Percentiles rank a stretch among this genome's conserved stretches.
These are phyloP conservation scores for Penicillium nucicola DNA, from an alignment of 495 filamentous ascomycete genomes.

Conservation along the genomic window DNA sequence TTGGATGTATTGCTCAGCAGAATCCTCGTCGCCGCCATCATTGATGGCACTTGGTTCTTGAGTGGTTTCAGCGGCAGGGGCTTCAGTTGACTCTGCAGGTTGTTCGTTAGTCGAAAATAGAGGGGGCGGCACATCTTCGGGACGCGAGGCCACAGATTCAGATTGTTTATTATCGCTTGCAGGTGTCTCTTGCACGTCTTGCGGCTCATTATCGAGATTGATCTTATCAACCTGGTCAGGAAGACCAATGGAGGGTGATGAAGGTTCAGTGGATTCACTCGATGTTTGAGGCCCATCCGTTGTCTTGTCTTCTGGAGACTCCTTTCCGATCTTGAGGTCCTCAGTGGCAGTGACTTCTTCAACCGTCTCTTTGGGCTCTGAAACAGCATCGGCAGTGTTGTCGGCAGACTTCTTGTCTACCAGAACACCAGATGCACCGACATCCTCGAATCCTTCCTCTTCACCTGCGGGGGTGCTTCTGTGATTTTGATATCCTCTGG, in stretches of 20 bases:
- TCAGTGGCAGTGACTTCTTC: not conserved
- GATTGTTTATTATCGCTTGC: conserved; percentile 10
- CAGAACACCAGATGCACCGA: conserved; percentile 65
- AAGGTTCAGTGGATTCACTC: conserved; percentile 23
- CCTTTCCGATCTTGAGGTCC: conserved; percentile 16
- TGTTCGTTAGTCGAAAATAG: conserved; percentile 49
- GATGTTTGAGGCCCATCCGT: conserved; percentile 5
- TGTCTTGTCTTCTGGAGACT: conserved; percentile 15
- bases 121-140: conserved; percentile 67
- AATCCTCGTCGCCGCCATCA: conserved; percentile 32
- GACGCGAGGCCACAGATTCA: conserved; percentile 45
- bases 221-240: conserved; percentile 50
- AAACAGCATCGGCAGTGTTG: conserved; percentile 16
- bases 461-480: conserved; percentile 74
- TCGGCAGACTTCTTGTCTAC: conserved; percentile 59
- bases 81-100: conserved; percentile 9
- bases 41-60: conserved; percentile 20
- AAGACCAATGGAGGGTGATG: conserved; percentile 50
- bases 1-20: conserved; percentile 46
- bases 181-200: conserved; percentile 2
- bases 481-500: conserved; percentile 48
- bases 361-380: not conserved
- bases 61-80: conserved; percentile 18
- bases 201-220: conserved; percentile 40
- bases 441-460: conserved; percentile 94